Evolutionary conservation across 1,139 yeast species (phyloP).

Genomic region (Suhomyces choctaworum): DNA sequence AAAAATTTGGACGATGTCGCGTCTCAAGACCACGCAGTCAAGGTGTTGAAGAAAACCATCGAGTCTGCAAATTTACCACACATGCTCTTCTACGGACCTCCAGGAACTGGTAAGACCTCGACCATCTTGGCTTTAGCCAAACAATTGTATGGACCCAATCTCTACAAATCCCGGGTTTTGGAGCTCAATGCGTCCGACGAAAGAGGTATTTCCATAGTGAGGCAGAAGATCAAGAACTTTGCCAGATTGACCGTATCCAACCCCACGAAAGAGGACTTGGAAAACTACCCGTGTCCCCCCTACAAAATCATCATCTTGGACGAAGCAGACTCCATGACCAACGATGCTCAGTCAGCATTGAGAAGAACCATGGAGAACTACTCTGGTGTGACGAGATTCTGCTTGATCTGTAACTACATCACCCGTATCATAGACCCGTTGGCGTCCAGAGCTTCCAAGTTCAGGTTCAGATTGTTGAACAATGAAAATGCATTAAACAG

Average conservation of each 20-base stretch:
- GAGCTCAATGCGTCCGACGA: slow-evolving; percentile 97
- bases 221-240: slow-evolving; percentile 89
- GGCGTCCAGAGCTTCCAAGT: slow-evolving; percentile 94
- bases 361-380: slow-evolving; percentile 97
- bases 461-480: slow-evolving; percentile 81
- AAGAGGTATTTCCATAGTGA: slow-evolving; percentile 89
- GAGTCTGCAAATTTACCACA: slow-evolving; percentile 87
- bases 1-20: slow-evolving; percentile 80
- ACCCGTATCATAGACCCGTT: slow-evolving; percentile 95
- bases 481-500: slow-evolving; percentile 68
- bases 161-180: slow-evolving; percentile 74
- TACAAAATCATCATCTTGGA: slow-evolving; percentile 83
- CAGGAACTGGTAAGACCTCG: slow-evolving; percentile 96
- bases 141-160: slow-evolving; percentile 71
- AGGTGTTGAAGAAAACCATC: slow-evolving; percentile 77
- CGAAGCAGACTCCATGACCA: slow-evolving; percentile 99
- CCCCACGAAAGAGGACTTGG: slow-evolving; percentile 66
- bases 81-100: slow-evolving; percentile 95
- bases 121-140: slow-evolving; percentile 86
- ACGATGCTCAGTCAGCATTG: slow-evolving; percentile 93
- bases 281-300: slow-evolving; percentile 89
- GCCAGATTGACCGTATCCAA: slow-evolving; percentile 86
- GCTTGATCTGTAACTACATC: slow-evolving; percentile 91
- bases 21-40: slow-evolving; percentile 88
- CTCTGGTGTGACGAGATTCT: slow-evolving; percentile 87